Evolutionary conservation across 768 basidiomycete species (phyloP), one percentile per base, ranked within the genome.

Genomic region (Pleurotus citrinopileatus): DNA sequence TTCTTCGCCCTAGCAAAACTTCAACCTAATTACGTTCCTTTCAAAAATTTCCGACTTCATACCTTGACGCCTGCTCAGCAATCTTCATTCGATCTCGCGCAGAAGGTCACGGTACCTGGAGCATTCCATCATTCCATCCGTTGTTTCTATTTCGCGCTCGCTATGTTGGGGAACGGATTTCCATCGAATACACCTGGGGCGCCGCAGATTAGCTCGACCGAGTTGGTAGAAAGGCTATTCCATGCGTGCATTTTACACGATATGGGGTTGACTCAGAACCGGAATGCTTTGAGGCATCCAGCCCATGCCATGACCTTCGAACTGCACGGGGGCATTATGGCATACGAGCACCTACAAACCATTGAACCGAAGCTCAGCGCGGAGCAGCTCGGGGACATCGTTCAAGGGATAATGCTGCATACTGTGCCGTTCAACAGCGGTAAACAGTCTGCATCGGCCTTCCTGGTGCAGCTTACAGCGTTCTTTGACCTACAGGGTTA

Each of bases 381-480:
- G 15, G 34, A 53, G 13, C 22, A 55, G 22, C 53, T 63, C 15
- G 60, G 57, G 7, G 60, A 63, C 37, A 59, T 63, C 29, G 58
- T 60, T 1, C 58, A 63, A 44, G 59, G 62, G 23, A 61, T 63
- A 27, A 52, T 63, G 53, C 55, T 61, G n/a, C 62, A 63, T 46
- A 55, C 48, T n/a, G 42, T 53, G 15, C 28, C 54, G 15, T 61
- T 57, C 43, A 27, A 28, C 1, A 47, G 42, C 3, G 60, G 62
- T n/a, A 56, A 25, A 53, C 60, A 59, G 9, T 60, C 60, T 19
- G 52, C 62, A 13, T 42, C 56, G 3, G 53, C n/a, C 7, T 56
- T 54, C 40, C 53, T 63, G 29, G 53, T 59, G 44, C 52, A 55
- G 10, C 22, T 63, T 4, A 38, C 52, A 19, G 58, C 60, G 6